Percentiles rank a stretch among this genome's conserved stretches.
Evolutionary conservation across 2,329 filamentous ascomycete species (phyloP).

Genomic region (Aureobasidium sp.): DNA sequence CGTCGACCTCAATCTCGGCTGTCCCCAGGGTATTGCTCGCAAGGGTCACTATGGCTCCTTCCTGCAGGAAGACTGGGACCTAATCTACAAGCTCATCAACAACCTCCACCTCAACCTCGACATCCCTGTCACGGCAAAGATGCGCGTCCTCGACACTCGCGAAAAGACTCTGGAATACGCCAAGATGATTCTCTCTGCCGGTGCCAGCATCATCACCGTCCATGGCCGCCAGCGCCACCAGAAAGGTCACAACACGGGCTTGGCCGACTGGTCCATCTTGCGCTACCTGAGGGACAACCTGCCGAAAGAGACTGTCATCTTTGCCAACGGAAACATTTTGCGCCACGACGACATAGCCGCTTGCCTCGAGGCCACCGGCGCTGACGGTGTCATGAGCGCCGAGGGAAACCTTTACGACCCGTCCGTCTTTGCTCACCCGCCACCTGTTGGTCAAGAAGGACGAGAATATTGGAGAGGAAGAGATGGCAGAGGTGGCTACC

Average conservation of each 20-base stretch:
- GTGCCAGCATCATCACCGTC: conserved; percentile 87
- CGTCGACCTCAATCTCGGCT: conserved; percentile 90
- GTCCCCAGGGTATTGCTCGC: conserved; percentile 89
- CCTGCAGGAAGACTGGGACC: conserved; percentile 81
- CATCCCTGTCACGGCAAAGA: conserved; percentile 90
- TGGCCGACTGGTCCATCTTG: conserved; percentile 88
- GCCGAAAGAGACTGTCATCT: conserved; percentile 82
- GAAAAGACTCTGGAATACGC: conserved; percentile 88
- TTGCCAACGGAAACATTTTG: conserved; percentile 93
- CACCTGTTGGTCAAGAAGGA: conserved; percentile 56
- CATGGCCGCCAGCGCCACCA: conserved; percentile 85
- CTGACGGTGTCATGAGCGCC: conserved; percentile 90
- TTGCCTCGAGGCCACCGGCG: conserved; percentile 77
- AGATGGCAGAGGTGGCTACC: conserved; percentile 74
- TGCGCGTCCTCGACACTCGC: conserved; percentile 77
- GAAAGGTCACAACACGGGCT: conserved; percentile 88
- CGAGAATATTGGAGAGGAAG: conserved; percentile 81
- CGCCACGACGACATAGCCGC: conserved; percentile 68
- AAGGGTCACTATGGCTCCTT: conserved; percentile 92
- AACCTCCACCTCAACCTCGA: conserved; percentile 71
- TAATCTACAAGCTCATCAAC: conserved; percentile 76
- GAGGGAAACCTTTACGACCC: conserved; percentile 94
- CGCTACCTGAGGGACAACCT: conserved; percentile 75
- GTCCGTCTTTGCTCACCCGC: conserved; percentile 68
- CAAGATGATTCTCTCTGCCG: conserved; percentile 74